phyloP scores from a whole-genome alignment of 495 filamentous ascomycete genomes.

The Xylaria cubensis region DNA sequence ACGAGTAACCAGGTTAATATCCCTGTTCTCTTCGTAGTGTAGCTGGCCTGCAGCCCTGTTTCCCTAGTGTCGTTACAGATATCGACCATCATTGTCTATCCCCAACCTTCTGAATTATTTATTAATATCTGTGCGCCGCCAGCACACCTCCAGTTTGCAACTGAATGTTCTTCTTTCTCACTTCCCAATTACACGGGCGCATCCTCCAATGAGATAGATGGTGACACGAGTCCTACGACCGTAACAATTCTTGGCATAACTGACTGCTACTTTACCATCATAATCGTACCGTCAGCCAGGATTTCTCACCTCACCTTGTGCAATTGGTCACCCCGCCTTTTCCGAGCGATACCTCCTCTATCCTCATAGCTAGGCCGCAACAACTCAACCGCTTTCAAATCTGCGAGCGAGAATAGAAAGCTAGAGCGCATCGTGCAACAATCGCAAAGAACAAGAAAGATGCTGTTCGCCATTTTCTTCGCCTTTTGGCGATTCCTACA shows the following conservation, averaged over 20 bases:
- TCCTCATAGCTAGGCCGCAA: neutral
- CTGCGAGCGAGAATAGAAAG: neutral
- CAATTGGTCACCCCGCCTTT: slow-evolving; percentile 10
- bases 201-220: neutral
- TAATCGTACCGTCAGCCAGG: neutral
- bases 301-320: neutral
- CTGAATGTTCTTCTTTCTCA: neutral
- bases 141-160: neutral
- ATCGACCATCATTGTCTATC: neutral
- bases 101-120: slow-evolving; percentile 19
- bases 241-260: neutral
- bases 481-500: slow-evolving; percentile 81
- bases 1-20: neutral
- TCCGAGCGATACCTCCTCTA: neutral
- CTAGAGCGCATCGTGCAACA: slow-evolving; percentile 1
- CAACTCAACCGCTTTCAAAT: neutral
- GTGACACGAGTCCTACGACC: neutral
- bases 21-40: neutral
- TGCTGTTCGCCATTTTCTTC: slow-evolving; percentile 83
- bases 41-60: slow-evolving; percentile 18
- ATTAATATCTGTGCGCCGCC: slow-evolving; percentile 1
- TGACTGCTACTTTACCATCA: neutral
- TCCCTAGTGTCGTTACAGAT: neutral
- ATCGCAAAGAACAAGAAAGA: slow-evolving; percentile 46
- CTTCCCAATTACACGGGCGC: neutral